Evolutionary conservation across 495 filamentous ascomycete species (phyloP).

Genomic region (Tetracladium setigerum): DNA sequence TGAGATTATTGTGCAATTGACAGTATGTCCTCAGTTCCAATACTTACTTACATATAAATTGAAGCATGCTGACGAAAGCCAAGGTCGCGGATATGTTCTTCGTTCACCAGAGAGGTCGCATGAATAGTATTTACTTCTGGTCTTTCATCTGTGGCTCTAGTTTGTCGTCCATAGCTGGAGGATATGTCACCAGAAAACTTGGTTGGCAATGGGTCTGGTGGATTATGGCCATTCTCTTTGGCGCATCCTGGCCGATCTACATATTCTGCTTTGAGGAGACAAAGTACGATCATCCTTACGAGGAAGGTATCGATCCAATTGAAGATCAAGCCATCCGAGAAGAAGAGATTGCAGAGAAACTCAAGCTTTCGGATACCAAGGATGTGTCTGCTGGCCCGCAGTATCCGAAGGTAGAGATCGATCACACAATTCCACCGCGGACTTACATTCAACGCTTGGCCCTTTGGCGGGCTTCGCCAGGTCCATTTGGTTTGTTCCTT

Average conservation of each 20-base stretch:
- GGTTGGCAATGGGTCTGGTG: slow-evolving; percentile 45
- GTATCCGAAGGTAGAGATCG: background rate
- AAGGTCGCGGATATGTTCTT: slow-evolving; percentile 39
- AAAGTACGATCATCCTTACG: slow-evolving; percentile 21
- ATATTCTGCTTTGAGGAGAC: slow-evolving; percentile 36
- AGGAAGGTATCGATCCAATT: background rate
- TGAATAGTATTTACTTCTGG: slow-evolving; percentile 35
- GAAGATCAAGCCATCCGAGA: background rate
- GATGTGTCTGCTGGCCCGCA: too few relatives aligned
- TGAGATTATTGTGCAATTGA: slow-evolving; percentile 39
- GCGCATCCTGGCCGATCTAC: slow-evolving; percentile 23
- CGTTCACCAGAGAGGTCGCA: slow-evolving; percentile 35
- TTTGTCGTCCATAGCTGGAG: slow-evolving; percentile 33
- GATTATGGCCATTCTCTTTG: slow-evolving; percentile 38
- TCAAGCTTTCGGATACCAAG: too few relatives aligned
- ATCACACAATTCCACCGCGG: background rate
- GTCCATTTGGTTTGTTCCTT: slow-evolving; percentile 13
- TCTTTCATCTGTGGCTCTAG: slow-evolving; percentile 25
- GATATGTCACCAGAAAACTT: slow-evolving; percentile 32
- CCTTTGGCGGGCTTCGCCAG: slow-evolving; percentile 12
- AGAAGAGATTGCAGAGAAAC: too few relatives aligned
- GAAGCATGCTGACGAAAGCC: too few relatives aligned
- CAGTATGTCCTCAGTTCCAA: background rate
- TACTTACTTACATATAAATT: too few relatives aligned
- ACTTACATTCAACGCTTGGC: slow-evolving; percentile 1